phyloP scores from a whole-genome alignment of 805 yeast species.

The Yamadazyma nakazawae region DNA sequence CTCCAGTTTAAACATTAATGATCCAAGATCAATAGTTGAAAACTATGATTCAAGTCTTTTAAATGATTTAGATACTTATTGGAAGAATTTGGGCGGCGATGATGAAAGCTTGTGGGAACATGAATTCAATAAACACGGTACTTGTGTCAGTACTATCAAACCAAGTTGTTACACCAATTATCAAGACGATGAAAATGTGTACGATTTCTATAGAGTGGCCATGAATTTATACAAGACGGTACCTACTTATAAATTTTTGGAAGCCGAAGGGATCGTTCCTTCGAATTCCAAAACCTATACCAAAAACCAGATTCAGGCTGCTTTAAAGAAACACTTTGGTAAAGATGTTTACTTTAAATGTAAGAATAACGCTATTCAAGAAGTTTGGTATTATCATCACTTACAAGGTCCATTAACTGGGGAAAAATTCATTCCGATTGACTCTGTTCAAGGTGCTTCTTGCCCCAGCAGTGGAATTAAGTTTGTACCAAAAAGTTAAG shows the following conservation, averaged over 20 bases:
- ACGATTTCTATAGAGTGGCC: slow-evolving; percentile 29
- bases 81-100: slow-evolving; percentile 44
- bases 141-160: slow-evolving; percentile 37
- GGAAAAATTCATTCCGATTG: slow-evolving; percentile 61
- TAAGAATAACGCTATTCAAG: slow-evolving; percentile 44
- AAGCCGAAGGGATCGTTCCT: slow-evolving; percentile 35
- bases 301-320: slow-evolving; percentile 27
- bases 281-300: slow-evolving; percentile 29
- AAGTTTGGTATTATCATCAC: slow-evolving; percentile 81
- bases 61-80: slow-evolving; percentile 26
- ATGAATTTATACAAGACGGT: slow-evolving; percentile 29
- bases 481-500: slow-evolving; percentile 60
- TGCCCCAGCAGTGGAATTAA: slow-evolving; percentile 64
- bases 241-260: slow-evolving; percentile 36
- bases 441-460: slow-evolving; percentile 48
- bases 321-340: slow-evolving; percentile 31
- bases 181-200: slow-evolving; percentile 21
- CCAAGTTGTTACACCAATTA: slow-evolving; percentile 31
- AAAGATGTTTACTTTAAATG: slow-evolving; percentile 36
- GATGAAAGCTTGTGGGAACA: slow-evolving; percentile 53
- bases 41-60: slow-evolving; percentile 20
- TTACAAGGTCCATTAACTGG: slow-evolving; percentile 68
- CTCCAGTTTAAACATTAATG: slow-evolving; percentile 25
- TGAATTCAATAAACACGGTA: slow-evolving; percentile 44
- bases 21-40: slow-evolving; percentile 16